phyloP scores from a whole-genome alignment of 2,329 filamentous ascomycete genomes.

The Nemania sp. region DNA sequence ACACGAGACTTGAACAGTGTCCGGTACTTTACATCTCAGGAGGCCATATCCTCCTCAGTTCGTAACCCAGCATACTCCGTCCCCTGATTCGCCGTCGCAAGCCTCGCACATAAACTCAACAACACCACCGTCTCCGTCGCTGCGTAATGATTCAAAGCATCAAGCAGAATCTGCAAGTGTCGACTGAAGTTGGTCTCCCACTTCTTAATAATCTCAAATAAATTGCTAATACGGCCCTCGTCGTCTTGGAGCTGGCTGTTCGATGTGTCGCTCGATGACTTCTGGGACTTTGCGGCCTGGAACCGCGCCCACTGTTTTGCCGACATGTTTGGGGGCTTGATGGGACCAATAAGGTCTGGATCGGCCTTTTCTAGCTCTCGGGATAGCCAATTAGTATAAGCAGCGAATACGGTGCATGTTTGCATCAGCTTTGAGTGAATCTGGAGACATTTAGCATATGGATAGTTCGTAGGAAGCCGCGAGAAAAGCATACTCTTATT shows the following conservation, averaged over 20 bases:
- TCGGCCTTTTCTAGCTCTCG: constrained; percentile 87
- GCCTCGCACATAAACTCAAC: constrained; percentile 83
- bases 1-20: neutral
- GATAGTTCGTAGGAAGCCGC: constrained; percentile 3
- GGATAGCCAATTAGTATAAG: constrained; percentile 87
- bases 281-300: constrained; percentile 61
- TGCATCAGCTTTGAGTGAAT: constrained; percentile 98
- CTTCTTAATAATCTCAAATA: constrained; percentile 88
- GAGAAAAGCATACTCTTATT: constrained; percentile 72
- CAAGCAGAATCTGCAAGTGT: constrained; percentile 92
- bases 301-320: constrained; percentile 71
- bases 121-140: constrained; percentile 97
- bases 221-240: constrained; percentile 72
- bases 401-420: constrained; percentile 93
- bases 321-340: constrained; percentile 70
- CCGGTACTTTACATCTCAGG: constrained; percentile 28
- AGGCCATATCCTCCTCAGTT: constrained; percentile 66
- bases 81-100: constrained; percentile 85
- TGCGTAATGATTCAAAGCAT: constrained; percentile 96
- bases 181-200: constrained; percentile 94
- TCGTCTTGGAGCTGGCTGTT: constrained; percentile 55
- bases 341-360: constrained; percentile 74
- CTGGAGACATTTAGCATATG: constrained; percentile 60
- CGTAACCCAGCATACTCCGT: constrained; percentile 72
- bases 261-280: constrained; percentile 53